Evolutionary conservation across 1,284 basidiomycete species (phyloP), one percentile per base, ranked within the genome.

Genomic region (Veloporphyrellus conicus): DNA sequence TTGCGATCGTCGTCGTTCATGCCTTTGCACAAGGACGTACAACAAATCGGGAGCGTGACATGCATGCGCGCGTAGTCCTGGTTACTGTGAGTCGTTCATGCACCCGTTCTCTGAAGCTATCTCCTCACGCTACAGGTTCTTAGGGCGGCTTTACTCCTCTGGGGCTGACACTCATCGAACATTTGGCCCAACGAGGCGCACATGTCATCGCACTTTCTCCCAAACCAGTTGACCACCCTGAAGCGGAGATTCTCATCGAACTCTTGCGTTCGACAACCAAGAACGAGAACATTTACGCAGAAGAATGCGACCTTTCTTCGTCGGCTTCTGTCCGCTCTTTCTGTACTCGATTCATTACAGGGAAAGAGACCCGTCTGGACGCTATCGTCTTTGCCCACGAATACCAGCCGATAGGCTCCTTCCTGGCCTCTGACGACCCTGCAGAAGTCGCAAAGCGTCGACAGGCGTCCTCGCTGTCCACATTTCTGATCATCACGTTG

Each of bases 401-500:
- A 58, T 87, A 88, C 57, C 69, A 71, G 16, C 78, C 79, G 40
- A 72, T 86, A 34, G 86, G 84, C 0, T 68, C 77, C 1, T 49
- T 78, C 2, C 57, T 76, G 38, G 60, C 52, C 44, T 54, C 45
- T 18, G 59, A 58, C 27, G 56, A 60, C 41, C 56, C 51, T 3
- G 34, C 12, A 8, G 54, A 54, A 20, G 53, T 64, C n/a, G 51
- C 71, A 42, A 53, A 61, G 49, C 61, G 63, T 49, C 69, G 81
- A 39, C 75, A 77, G 44, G 62, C 66, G 1, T 67, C 67, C 2
- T 78, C 83, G 0, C 63, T 87, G 35, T 79, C 82, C n/a, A 84
- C 84, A 12, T 93, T 91, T 68, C 72, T 92, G 41, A 73, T 92
- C 15, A 74, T 79, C 8, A 92, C 90, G 0, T 72, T 90, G 5